A percentile compares a stretch with the other conserved stretches of the same genome.
These are phyloP conservation scores for Blechomonas ayalai DNA, from an alignment of 208 protist genomes.

Conservation along the genomic window DNA sequence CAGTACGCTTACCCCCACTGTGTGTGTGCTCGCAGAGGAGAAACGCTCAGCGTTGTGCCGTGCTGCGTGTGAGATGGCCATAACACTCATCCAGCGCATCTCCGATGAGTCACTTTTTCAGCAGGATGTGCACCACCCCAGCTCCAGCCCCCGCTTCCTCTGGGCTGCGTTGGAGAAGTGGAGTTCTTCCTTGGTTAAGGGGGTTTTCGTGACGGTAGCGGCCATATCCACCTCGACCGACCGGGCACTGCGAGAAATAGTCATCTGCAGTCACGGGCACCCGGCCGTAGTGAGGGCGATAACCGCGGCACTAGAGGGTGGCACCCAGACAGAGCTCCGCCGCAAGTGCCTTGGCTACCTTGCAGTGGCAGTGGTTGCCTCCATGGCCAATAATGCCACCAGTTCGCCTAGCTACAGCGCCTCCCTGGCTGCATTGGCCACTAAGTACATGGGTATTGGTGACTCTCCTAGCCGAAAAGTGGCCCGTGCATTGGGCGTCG, in stretches of 20 bases:
- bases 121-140: conserved; percentile 13
- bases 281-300: conserved; percentile 27
- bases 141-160: conserved; percentile 6
- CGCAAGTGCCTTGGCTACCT: conserved; percentile 77
- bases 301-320: conserved; percentile 28
- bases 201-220: conserved; percentile 75
- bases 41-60: conserved; percentile 79
- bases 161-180: conserved; percentile 26
- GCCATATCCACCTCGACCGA: conserved; percentile 73
- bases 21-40: conserved; percentile 43
- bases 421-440: conserved; percentile 9
- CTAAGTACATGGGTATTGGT: conserved; percentile 50
- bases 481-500: conserved; percentile 63
- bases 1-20: conserved; percentile 10
- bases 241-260: conserved; percentile 39
- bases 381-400: conserved; percentile 10
- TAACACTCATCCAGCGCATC: conserved; percentile 27
- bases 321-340: conserved; percentile 72
- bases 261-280: conserved; percentile 49
- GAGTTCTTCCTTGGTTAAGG: conserved; percentile 39
- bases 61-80: conserved; percentile 45
- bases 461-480: conserved; percentile 73
- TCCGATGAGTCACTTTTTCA: conserved; percentile 21
- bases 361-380: conserved; percentile 43
- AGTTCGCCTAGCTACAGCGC: conserved; percentile 7